Evolutionary conservation across 352 stramenopile species (phyloP), one percentile per base, ranked within the genome.

Genomic region (Phytophthora fragariae): DNA sequence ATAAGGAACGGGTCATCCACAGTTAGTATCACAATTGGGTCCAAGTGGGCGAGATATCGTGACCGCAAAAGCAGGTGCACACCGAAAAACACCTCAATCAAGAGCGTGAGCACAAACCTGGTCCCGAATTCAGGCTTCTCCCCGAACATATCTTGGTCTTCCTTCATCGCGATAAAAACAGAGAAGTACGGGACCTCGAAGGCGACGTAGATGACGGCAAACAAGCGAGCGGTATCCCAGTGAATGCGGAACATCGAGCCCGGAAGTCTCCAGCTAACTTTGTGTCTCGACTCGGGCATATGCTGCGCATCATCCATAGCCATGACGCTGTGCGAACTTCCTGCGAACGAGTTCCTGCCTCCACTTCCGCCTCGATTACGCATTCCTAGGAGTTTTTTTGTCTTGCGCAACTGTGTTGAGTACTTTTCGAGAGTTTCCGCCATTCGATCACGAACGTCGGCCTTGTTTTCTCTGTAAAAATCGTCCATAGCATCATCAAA

Each of bases 181-280:
- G 88, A 74, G 49, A 86, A 92, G 46, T 90, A 93, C 5, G 88
- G 88, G 1, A 94, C 84, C 75, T 92, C 86, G 29, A 93, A 90
- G 0, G 82, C 82, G 4, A 92, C 60, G 47, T 75, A 92, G 15
- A 92, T 58, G 29, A 81, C 82, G 1, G 68, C 58, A 3, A 90
- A 8, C 7, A 94, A 64, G 0, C 80, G 70, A 10, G 81, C 17
- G 0, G 81, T 37, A 50, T 93, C 83, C 88, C 86, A 94, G 0
- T 75, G 68, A 4, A 84, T 67, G 3, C 85, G 80, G 44, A 93
- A 90, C 3, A 65, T 15, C 3, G 88, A 94, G 0, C 76, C 82
- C 1, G 86, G 84, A 0, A 91, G 35, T 1, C 73, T 72, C 84
- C 84, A 92, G 44, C 52, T 66, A 0, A 79, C 41, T 7, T 17